Base-by-base conservation (phyloP, 2,329 filamentous ascomycete species). In the Dendryphion nanum region DNA sequence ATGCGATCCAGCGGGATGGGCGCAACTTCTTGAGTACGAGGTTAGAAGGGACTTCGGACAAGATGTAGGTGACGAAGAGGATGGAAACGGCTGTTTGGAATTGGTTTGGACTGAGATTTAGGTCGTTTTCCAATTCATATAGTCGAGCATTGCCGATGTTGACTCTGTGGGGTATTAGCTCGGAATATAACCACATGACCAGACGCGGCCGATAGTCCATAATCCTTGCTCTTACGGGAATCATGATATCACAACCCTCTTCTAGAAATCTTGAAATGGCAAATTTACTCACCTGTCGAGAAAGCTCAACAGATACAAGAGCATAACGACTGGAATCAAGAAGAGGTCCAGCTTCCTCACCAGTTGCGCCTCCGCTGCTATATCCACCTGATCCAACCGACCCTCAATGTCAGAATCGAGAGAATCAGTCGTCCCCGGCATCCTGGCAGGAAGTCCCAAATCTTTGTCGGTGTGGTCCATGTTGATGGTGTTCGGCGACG, bases 231-330 rank as follows among this genome's bases (percentile, higher is more conserved):
- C n/a, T n/a, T 19, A 19, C 13, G 18, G 33, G 18, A 14, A 4
- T 26, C 19, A 18, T 15, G 33, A 4, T 5, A 7, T 13, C 14
- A 19, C 12, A 34, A 23, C 6, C 19, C 8, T 19, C 19, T 10
- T 15, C 6, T 3, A 26, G 23, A 3, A 26, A 26, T 26, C 10
- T n/a, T 26, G 23, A 26, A 26, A n/a, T n/a, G 23, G 10, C 23
- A n/a, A n/a, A n/a, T 26, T n/a, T 26, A 67, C 72, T 61, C 56
- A 81, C 77, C 85, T 73, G 57, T 89, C 86, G 6, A 90, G 67
- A 58, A 89, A 90, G 49, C 81, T 85, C 49, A 89, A 81, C 12
- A 89, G 72, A 58, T 91, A 91, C 13, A 86, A 64, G 5, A 78
- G 61, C 78, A 85, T 85, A 6, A 86, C 71, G 15, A 86, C 68